phyloP scores from a whole-genome alignment of 805 yeast genomes.

The Cyberlindnera xishuangbannaensis region DNA sequence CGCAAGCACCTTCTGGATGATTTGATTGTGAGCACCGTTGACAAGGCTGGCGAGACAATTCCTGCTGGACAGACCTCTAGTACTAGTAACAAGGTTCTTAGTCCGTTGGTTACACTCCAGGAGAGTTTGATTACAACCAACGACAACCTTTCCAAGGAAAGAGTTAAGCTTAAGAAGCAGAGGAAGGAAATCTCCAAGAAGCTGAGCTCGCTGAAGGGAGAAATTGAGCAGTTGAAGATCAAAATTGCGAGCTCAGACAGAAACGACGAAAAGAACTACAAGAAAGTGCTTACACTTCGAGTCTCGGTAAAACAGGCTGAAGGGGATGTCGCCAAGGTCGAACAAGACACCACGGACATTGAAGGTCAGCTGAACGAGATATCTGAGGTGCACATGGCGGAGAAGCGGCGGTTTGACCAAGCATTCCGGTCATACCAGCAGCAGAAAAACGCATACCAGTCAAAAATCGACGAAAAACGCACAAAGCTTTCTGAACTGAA shows the following conservation, averaged over 20 bases:
- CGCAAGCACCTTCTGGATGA: constrained; percentile 34
- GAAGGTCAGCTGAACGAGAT: constrained; percentile 29
- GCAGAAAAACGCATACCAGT: constrained; percentile 26
- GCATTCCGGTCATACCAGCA: constrained; percentile 28
- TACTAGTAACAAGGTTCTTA: constrained; percentile 31
- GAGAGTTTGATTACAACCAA: constrained; percentile 62
- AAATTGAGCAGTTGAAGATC: constrained; percentile 47
- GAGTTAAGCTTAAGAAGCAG: constrained; percentile 47
- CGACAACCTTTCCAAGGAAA: constrained; percentile 52
- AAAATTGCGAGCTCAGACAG: constrained; percentile 43
- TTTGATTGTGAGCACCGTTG: constrained; percentile 33
- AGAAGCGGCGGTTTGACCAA: constrained; percentile 34
- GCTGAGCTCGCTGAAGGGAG: constrained; percentile 44
- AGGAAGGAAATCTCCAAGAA: constrained; percentile 55
- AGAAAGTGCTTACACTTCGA: constrained; percentile 19
- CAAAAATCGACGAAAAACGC: constrained; percentile 21
- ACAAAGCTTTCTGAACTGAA: constrained; percentile 22
- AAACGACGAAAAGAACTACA: constrained; percentile 47
- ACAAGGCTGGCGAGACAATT: constrained; percentile 17
- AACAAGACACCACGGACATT: constrained; percentile 9
- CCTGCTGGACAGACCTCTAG: constrained; percentile 29
- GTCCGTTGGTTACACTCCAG: constrained; percentile 61
- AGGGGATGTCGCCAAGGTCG: constrained; percentile 20
- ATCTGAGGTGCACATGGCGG: constrained; percentile 33
- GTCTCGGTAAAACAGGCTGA: constrained; percentile 21